phyloP scores from a whole-genome alignment of 2,329 filamentous ascomycete genomes.

The Blastomyces gilchristii region DNA sequence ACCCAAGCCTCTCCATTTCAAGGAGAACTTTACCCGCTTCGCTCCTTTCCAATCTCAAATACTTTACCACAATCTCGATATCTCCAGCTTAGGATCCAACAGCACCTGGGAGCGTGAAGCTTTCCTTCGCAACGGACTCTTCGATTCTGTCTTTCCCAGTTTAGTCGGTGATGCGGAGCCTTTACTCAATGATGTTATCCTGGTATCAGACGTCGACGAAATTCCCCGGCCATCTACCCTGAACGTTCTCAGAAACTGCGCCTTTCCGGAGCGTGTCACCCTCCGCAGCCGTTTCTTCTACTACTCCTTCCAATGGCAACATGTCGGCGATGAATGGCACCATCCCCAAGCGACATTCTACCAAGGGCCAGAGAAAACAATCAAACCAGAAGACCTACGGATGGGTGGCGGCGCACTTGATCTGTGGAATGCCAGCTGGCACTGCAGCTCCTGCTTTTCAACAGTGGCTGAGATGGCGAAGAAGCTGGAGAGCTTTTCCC shows the following conservation, averaged over 20 bases:
- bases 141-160: conserved; percentile 45
- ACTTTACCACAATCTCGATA: conserved; percentile 46
- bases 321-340: conserved; percentile 17
- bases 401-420: conserved; percentile 20
- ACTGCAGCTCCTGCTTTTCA: conserved; percentile 53
- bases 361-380: conserved; percentile 37
- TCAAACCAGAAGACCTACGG: conserved; percentile 46
- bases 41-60: conserved; percentile 48
- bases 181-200: background rate
- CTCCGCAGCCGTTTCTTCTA: conserved; percentile 47
- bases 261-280: conserved; percentile 44
- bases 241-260: conserved; percentile 41
- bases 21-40: conserved; percentile 45
- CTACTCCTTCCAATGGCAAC: conserved; percentile 48
- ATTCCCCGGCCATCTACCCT: conserved; percentile 45
- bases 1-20: conserved; percentile 46
- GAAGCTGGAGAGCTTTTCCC: conserved; percentile 50
- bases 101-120: conserved; percentile 44
- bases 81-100: background rate
- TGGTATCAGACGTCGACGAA: conserved; percentile 43
- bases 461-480: conserved; percentile 46
- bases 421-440: conserved; percentile 47
- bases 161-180: conserved; percentile 29
- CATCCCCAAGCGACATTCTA: conserved; percentile 48
- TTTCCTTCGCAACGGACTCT: conserved; percentile 48